Conservation (phyloP, 1,284 basidiomycete genomes). For the Tylopilus sp. region DNA sequence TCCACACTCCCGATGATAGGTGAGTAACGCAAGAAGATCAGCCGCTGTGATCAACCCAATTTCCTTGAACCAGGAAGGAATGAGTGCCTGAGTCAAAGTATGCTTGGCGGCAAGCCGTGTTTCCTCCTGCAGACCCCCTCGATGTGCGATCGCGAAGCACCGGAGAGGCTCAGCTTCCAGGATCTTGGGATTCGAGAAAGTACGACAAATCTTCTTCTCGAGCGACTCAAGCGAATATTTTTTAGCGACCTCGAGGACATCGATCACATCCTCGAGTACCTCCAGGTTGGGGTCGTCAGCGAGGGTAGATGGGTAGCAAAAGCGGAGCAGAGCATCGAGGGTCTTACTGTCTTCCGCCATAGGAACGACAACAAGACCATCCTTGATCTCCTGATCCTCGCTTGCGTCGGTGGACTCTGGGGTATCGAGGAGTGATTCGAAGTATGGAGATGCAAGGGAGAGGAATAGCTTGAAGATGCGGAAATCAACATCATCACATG, state of each 20-base stretch:
- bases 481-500: constrained; percentile 51
- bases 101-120: constrained; percentile 28
- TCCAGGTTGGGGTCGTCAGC: constrained; percentile 31
- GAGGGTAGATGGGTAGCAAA: constrained; percentile 39
- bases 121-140: constrained; percentile 10
- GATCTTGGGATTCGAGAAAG: constrained; percentile 25
- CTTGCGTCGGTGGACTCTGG: constrained; percentile 46
- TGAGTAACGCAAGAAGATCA: constrained; percentile 33
- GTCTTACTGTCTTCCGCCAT: constrained; percentile 27
- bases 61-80: constrained; percentile 27
- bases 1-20: constrained; percentile 31
- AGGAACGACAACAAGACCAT: constrained; percentile 32
- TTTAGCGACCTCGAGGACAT: constrained; percentile 27
- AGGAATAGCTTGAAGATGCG: constrained; percentile 51
- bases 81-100: constrained; percentile 23
- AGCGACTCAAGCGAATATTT: constrained; percentile 32
- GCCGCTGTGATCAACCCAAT: constrained; percentile 26
- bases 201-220: constrained; percentile 23
- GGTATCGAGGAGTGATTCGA: constrained; percentile 54
- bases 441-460: constrained; percentile 48
- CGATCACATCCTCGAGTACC: constrained; percentile 18
- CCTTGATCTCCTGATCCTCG: constrained; percentile 23
- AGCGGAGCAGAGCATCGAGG: constrained; percentile 30
- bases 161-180: constrained; percentile 26
- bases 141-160: constrained; percentile 32